Base-by-base conservation (phyloP, 345 rosid genomes). In the Corymbia maculata region DNA sequence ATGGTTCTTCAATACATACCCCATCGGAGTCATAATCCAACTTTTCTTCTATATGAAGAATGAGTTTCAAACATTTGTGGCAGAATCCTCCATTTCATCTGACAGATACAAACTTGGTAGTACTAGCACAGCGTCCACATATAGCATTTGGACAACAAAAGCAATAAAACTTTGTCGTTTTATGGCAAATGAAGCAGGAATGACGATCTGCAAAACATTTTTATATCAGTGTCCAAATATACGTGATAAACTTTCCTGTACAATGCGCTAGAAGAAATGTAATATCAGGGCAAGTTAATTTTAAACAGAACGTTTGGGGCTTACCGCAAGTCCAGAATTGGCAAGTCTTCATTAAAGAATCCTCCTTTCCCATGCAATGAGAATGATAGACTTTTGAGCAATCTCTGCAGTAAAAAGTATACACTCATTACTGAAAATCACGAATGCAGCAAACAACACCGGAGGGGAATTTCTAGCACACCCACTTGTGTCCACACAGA, bases 301-400 rank as follows among this genome's bases (percentile, higher is more conserved):
- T 28, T 51, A 17, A 86, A 52, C 24, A 5, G 21, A 36, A 86
- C 32, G 22, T 59, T 30, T 86, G 49, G 14, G 49, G 49, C 94
- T 87, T 86, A 95, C 95, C 90, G 52, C 94, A 95, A 79, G 10
- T 85, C 94, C 93, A 93, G 61, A 51, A 88, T 9, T 86, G 91
- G 47, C 88, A 88, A 51, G 88, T 89, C 57, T 89, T 85, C 92
- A 91, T 57, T 30, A 92, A 88, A 53, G 93, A 88, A 86, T 90
- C 92, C 55, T 92, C 92, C 82, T 89, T 86, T 28, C 42, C 42
- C 42, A 53, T 93, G 75, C 95, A 95, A 4, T 45, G 32, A 2
- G 92, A 91, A 89, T 94, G 96, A 91, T 89, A 93, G 88, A 88
- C 93, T 91, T 95, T 94, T 14, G 89, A 86, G 68, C 95, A 95